A percentile compares a stretch with the other conserved stretches of the same genome.
Conservation (phyloP, 2,329 filamentous ascomycete species). For the Aspergillus vadensis region DNA sequence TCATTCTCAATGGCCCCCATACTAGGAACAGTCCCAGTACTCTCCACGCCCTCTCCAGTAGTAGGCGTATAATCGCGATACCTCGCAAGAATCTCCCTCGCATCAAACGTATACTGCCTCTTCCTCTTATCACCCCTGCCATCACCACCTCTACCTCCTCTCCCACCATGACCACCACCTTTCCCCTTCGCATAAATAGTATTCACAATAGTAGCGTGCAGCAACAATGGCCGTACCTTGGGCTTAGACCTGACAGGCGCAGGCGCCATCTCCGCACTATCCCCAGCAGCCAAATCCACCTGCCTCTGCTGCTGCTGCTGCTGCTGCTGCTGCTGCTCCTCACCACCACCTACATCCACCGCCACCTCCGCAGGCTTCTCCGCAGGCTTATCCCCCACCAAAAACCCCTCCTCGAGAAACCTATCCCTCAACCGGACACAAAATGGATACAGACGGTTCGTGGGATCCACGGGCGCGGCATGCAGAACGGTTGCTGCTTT, state of each 20-base stretch:
- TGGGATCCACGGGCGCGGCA: slow-evolving; percentile 42
- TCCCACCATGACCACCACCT: slow-evolving; percentile 6
- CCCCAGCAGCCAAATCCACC: too few relatives aligned
- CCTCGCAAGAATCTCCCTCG: slow-evolving; percentile 33
- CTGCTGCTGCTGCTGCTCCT: too few relatives aligned
- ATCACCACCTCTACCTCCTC: slow-evolving; percentile 20
- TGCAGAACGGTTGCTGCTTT: slow-evolving; percentile 44
- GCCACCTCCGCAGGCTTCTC: slow-evolving; percentile 21
- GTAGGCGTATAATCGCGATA: slow-evolving; percentile 39
- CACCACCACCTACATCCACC: too few relatives aligned
- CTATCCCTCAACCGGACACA: slow-evolving; percentile 42
- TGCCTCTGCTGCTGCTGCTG: too few relatives aligned
- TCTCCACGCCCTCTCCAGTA: background rate
- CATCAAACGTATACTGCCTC: slow-evolving; percentile 52
- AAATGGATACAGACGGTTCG: slow-evolving; percentile 45
- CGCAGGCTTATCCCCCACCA: slow-evolving; percentile 32
- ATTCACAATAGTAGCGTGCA: slow-evolving; percentile 86
- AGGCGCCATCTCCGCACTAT: too few relatives aligned
- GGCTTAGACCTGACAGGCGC: too few relatives aligned
- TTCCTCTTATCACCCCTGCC: slow-evolving; percentile 16
- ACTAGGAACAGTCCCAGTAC: background rate
- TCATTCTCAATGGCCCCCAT: background rate
- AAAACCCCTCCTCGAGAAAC: slow-evolving; percentile 49
- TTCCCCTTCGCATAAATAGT: slow-evolving; percentile 66
- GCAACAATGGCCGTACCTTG: slow-evolving; percentile 59